phyloP scores from a whole-genome alignment of 495 filamentous ascomycete species.

The Daldinia decipiens region DNA sequence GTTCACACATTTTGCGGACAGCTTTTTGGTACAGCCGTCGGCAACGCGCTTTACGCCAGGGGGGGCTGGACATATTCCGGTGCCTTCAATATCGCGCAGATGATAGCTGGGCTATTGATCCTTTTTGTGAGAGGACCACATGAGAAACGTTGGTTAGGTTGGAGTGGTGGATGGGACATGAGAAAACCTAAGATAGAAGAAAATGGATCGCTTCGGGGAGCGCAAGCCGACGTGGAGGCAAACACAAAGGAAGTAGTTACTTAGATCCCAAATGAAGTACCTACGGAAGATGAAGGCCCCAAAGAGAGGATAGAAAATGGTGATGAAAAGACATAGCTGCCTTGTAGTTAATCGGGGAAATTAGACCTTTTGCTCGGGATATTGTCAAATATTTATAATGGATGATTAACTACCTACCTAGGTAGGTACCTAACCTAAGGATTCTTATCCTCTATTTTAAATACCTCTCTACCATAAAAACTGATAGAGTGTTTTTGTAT shows the following conservation, averaged over 20 bases:
- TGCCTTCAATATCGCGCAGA: constrained; percentile 69
- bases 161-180: constrained; percentile 67
- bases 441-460: too few relatives aligned
- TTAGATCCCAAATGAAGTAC: constrained; percentile 15
- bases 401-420: background rate
- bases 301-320: constrained; percentile 7
- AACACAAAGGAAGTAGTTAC: constrained; percentile 8
- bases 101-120: constrained; percentile 63
- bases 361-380: background rate
- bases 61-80: constrained; percentile 72
- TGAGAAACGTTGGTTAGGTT: constrained; percentile 73
- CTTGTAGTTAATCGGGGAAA: background rate
- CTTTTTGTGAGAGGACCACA: constrained; percentile 65
- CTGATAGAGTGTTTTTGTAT: background rate
- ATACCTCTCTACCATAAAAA: too few relatives aligned
- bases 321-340: background rate
- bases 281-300: constrained; percentile 21
- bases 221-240: constrained; percentile 24
- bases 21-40: constrained; percentile 74
- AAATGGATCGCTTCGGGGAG: constrained; percentile 22
- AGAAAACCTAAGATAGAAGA: constrained; percentile 38
- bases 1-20: constrained; percentile 75
- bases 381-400: background rate
- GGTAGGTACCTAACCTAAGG: too few relatives aligned
- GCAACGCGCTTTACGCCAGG: constrained; percentile 72